Percentiles rank a stretch among this genome's conserved stretches.
phyloP scores from a whole-genome alignment of 768 basidiomycete species.

The Tephrocybe sp. region DNA sequence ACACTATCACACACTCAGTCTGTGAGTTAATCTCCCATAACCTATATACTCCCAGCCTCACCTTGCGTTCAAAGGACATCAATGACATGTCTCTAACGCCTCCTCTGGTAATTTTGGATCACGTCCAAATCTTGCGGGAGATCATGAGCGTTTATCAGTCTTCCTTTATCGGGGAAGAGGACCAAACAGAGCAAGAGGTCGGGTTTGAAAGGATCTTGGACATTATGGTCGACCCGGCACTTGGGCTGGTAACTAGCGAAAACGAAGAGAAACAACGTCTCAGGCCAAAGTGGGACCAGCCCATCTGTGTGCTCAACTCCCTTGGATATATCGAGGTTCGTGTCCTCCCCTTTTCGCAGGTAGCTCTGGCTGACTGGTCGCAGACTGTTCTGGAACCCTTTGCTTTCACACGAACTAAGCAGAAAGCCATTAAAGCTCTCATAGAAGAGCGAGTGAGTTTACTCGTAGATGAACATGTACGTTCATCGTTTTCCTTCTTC shows the following conservation, averaged over 20 bases:
- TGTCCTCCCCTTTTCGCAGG: slow-evolving; percentile 1
- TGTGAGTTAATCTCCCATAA: slow-evolving; percentile 32
- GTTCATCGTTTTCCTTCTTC: slow-evolving; percentile 22
- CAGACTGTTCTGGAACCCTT: slow-evolving; percentile 68
- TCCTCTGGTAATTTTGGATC: slow-evolving; percentile 77
- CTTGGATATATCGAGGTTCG: slow-evolving; percentile 77
- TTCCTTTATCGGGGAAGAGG: slow-evolving; percentile 71
- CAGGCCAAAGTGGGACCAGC: slow-evolving; percentile 71
- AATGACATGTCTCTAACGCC: slow-evolving; percentile 73
- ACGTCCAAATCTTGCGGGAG: slow-evolving; percentile 81
- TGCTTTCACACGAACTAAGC: slow-evolving; percentile 64
- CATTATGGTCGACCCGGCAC: slow-evolving; percentile 79
- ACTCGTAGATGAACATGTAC: slow-evolving; percentile 82
- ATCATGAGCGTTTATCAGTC: slow-evolving; percentile 88
- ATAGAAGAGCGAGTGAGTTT: slow-evolving; percentile 59
- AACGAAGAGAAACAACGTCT: slow-evolving; percentile 60
- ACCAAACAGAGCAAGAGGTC: slow-evolving; percentile 34
- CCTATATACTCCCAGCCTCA: slow-evolving; percentile 9
- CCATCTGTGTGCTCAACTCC: slow-evolving; percentile 85
- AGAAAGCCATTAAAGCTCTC: slow-evolving; percentile 49
- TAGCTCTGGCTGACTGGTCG: neutral
- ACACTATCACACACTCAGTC: slow-evolving; percentile 51
- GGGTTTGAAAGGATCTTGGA: slow-evolving; percentile 75
- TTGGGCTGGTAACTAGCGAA: slow-evolving; percentile 69
- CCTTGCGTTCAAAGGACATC: slow-evolving; percentile 42